Percentiles rank a stretch among this genome's conserved stretches.
These are phyloP conservation scores for Chytriomyces sp. DNA, from an alignment of 192 early-diverging fungal species.

Conservation along the genomic window DNA sequence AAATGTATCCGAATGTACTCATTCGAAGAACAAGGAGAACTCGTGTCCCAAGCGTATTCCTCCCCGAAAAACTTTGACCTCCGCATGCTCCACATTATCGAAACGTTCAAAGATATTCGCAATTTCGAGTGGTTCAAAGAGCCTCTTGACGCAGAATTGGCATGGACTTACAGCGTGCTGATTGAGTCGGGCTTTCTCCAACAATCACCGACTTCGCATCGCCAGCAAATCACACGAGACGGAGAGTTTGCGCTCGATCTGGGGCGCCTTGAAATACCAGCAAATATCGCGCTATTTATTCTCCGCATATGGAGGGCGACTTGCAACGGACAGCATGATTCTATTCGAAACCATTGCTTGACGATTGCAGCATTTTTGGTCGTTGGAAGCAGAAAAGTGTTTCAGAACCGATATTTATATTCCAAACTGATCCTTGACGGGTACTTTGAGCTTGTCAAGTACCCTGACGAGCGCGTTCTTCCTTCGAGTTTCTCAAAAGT, in stretches of 20 bases:
- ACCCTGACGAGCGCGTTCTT: neutral
- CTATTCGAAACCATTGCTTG: slow-evolving; percentile 7
- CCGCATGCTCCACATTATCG: slow-evolving; percentile 27
- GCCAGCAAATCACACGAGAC: slow-evolving; percentile 15
- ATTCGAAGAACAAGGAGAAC: slow-evolving; percentile 77
- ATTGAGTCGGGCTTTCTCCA: slow-evolving; percentile 1
- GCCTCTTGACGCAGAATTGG: slow-evolving; percentile 17
- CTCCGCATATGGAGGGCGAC: slow-evolving; percentile 8
- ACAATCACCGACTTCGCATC: neutral
- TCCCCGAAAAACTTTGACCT: slow-evolving; percentile 28
- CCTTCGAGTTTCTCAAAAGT: slow-evolving; percentile 21
- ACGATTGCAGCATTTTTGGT: slow-evolving; percentile 31
- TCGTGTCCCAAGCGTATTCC: slow-evolving; percentile 70
- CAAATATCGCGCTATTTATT: slow-evolving; percentile 15
- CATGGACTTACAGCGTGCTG: slow-evolving; percentile 21
- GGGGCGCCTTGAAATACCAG: slow-evolving; percentile 12
- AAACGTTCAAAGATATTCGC: slow-evolving; percentile 21
- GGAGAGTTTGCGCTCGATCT: slow-evolving; percentile 29
- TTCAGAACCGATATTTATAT: neutral
- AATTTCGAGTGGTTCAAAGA: slow-evolving; percentile 34
- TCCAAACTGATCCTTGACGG: neutral
- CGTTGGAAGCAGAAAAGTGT: neutral
- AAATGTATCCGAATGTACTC: slow-evolving; percentile 87
- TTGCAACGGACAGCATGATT: neutral
- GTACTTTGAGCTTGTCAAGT: neutral